Conservation (phyloP, 768 basidiomycete genomes). For the Phylloporus scabripes region DNA sequence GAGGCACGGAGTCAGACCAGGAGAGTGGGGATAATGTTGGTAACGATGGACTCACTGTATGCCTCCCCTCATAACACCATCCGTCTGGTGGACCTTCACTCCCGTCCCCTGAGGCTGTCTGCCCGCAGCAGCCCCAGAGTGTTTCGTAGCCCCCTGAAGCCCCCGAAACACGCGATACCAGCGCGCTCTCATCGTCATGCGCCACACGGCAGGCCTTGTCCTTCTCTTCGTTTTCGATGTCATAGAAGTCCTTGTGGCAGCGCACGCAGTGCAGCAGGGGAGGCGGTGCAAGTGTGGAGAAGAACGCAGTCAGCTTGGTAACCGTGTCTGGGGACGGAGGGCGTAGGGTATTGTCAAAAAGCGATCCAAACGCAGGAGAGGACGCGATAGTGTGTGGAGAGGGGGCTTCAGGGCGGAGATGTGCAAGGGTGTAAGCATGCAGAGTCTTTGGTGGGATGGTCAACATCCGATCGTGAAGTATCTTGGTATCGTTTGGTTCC, state of each 20-base stretch:
- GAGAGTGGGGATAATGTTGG: background rate
- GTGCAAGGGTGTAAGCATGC: constrained; percentile 54
- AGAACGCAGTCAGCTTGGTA: constrained; percentile 50
- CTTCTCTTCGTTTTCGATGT: constrained; percentile 57
- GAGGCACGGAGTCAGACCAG: background rate
- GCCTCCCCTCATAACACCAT: constrained; percentile 82
- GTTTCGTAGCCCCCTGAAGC: constrained; percentile 38
- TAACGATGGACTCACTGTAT: constrained; percentile 42
- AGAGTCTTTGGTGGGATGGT: constrained; percentile 64
- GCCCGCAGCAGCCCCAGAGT: constrained; percentile 69
- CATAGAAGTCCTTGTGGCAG: constrained; percentile 66
- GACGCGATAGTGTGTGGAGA: constrained; percentile 3
- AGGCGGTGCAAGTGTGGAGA: constrained; percentile 57
- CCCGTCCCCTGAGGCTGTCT: constrained; percentile 68
- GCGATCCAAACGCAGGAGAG: constrained; percentile 13
- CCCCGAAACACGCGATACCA: constrained; percentile 55
- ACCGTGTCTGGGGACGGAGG: constrained; percentile 37
- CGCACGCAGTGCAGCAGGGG: constrained; percentile 68
- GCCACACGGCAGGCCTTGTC: constrained; percentile 63
- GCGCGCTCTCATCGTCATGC: constrained; percentile 78
- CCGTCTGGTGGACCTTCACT: constrained; percentile 82
- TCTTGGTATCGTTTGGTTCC: constrained; percentile 37
- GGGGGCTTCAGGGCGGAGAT: constrained; percentile 30
- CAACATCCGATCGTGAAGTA: constrained; percentile 47
- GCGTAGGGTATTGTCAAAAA: constrained; percentile 5